Base-by-base conservation (phyloP, 2,329 filamentous ascomycete species). In the Fusarium duplospermum region DNA sequence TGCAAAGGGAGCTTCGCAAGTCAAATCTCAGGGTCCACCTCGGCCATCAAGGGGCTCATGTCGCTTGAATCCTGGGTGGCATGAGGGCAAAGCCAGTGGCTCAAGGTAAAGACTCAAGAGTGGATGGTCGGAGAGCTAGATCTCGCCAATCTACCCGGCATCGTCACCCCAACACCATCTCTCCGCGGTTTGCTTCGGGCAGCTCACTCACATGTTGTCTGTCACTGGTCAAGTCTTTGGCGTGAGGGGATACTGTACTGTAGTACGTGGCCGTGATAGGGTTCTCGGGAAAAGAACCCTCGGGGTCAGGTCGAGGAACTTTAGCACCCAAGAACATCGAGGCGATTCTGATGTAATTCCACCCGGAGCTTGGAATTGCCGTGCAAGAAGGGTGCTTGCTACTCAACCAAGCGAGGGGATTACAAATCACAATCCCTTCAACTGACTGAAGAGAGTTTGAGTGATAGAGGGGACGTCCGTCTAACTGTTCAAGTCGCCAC, bases 61-160 rank as follows among this genome's bases (percentile, higher is more conserved):
- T 24, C 14, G 42, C 16, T 22, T 24, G 22, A 27, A 47, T 47
- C 22, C 5, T 47, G 10, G 22, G 24, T 27, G 22, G 14, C 22
- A 24, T 47, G 42, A 47, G 22, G 42, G 42, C 22, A 47, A 22
- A 47, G 22, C 42, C 42, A 22, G 22, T 47, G 58, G 35, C 42
- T 33, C 20, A 61, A n/a, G 45, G 67, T 63, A 31, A 24, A 27
- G 38, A n/a, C 31, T 38, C 38, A 42, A 45, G 42, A 45, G 36
- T 29, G 64, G 47, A 61, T 31, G 24, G 10, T 35, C 42, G 50
- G 29, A 62, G 57, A 60, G 57, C 27, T 14, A 56, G 61, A 72
- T 72, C 68, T 74, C 71, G 71, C 71, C 62, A 72, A 74, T 72
- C 71, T 74, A 66, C 36, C 68, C 68, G 69, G 42, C 38, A 38